Conservation (phyloP, 805 yeast genomes). For the Candida palmyrensis region DNA sequence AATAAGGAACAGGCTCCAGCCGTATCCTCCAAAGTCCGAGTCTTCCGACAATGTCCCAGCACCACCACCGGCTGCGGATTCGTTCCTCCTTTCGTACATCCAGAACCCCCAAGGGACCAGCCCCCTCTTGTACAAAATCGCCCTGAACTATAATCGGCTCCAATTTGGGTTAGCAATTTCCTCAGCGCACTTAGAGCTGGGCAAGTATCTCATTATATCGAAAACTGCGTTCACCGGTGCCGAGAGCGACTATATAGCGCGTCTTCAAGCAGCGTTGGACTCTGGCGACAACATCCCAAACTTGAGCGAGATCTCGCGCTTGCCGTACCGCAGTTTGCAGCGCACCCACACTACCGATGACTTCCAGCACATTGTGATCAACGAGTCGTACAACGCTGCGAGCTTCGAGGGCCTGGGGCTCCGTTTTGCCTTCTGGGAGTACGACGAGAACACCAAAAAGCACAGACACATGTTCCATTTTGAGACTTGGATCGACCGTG, state of each 20-base stretch:
- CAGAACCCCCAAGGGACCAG: constrained; percentile 13
- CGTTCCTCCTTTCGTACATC: too few relatives aligned
- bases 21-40: constrained; percentile 9
- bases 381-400: constrained; percentile 18
- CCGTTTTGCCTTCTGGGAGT: constrained; percentile 23
- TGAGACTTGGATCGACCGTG: constrained; percentile 21
- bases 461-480: constrained; percentile 18
- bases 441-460: constrained; percentile 6
- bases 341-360: constrained; percentile 8
- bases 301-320: constrained; percentile 21
- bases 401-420: constrained; percentile 13
- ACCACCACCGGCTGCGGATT: too few relatives aligned
- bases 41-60: too few relatives aligned
- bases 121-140: too few relatives aligned
- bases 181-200: too few relatives aligned
- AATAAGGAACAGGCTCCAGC: constrained; percentile 10
- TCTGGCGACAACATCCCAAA: constrained; percentile 3
- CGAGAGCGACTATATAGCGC: constrained; percentile 7
- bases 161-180: too few relatives aligned
- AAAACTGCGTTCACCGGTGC: constrained; percentile 26
- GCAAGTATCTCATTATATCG: constrained; percentile 31
- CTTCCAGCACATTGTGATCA: constrained; percentile 21
- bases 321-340: constrained; percentile 22
- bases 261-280: constrained; percentile 7
- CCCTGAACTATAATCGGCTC: too few relatives aligned